Evolutionary conservation across 2,329 filamentous ascomycete genomes (phyloP).

Genomic region (Beauveria sp.): DNA sequence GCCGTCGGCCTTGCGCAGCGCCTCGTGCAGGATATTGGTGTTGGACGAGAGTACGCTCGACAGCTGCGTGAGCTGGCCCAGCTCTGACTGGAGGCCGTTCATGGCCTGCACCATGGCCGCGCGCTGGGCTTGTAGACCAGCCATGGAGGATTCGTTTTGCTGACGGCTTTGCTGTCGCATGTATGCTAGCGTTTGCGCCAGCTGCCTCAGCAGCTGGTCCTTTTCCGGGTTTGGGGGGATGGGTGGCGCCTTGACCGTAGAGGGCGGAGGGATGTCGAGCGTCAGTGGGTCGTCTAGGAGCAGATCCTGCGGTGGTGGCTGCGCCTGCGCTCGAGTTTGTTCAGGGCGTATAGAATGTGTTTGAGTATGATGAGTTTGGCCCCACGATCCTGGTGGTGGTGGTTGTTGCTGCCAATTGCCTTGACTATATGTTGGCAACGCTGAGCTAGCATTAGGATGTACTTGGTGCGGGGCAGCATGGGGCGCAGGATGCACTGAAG

Average conservation of each 20-base stretch:
- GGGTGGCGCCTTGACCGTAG: slow-evolving; percentile 62
- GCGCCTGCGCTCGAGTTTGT: slow-evolving; percentile 16
- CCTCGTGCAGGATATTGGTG: slow-evolving; percentile 67
- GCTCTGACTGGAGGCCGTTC: slow-evolving; percentile 63
- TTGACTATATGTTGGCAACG: slow-evolving; percentile 19
- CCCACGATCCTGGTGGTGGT: slow-evolving; percentile 19
- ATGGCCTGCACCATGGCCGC: slow-evolving; percentile 66
- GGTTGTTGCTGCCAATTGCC: slow-evolving; percentile 15
- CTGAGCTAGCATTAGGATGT: neutral
- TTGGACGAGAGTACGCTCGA: slow-evolving; percentile 67
- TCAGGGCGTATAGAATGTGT: slow-evolving; percentile 23
- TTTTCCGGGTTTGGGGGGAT: slow-evolving; percentile 96
- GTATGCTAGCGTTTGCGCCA: slow-evolving; percentile 61
- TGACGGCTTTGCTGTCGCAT: slow-evolving; percentile 61
- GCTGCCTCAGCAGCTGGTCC: slow-evolving; percentile 71
- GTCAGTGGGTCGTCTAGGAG: slow-evolving; percentile 51
- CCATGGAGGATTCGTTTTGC: slow-evolving; percentile 67
- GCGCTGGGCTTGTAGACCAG: slow-evolving; percentile 71
- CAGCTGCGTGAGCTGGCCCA: slow-evolving; percentile 62
- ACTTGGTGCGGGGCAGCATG: neutral
- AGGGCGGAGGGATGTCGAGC: slow-evolving; percentile 39
- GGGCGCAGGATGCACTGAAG: slow-evolving; percentile 6
- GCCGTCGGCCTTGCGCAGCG: slow-evolving; percentile 69
- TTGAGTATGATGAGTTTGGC: slow-evolving; percentile 16
- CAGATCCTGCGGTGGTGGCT: slow-evolving; percentile 37